Conservation (phyloP, 352 stramenopile genomes). For the Globisporangium nunn region DNA sequence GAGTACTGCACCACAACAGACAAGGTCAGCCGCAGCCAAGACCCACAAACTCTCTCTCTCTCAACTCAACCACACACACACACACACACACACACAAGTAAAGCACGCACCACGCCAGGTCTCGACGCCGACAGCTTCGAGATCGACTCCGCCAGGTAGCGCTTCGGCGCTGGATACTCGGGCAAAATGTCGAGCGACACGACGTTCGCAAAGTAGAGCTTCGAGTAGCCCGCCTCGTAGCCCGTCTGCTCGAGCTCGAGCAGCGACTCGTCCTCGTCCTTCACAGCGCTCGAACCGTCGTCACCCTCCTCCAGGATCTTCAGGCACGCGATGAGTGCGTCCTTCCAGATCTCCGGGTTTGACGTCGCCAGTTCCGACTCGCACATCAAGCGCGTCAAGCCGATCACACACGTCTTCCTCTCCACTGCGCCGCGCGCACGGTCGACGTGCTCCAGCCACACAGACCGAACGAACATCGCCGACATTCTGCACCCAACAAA, state of each 20-base stretch:
- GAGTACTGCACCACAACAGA: conserved; percentile 35
- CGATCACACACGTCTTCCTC: conserved; percentile 64
- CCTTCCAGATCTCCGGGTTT: conserved; percentile 46
- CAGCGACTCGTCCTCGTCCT: conserved; percentile 79
- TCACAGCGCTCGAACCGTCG: conserved; percentile 38
- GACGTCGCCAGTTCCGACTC: conserved; percentile 59
- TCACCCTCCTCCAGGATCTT: conserved; percentile 63
- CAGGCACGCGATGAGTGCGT: conserved; percentile 35
- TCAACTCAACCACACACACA: neutral
- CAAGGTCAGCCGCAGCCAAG: neutral
- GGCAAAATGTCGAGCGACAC: conserved; percentile 81
- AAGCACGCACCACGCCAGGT: conserved; percentile 52
- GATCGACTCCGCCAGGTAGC: conserved; percentile 61
- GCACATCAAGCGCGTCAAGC: conserved; percentile 63
- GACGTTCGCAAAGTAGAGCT: conserved; percentile 89
- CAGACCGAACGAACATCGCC: conserved; percentile 85
- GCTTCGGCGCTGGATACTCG: conserved; percentile 54
- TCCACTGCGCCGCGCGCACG: conserved; percentile 56
- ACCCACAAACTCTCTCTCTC: neutral
- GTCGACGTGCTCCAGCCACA: conserved; percentile 84
- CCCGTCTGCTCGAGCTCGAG: conserved; percentile 75
- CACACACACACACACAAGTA: neutral
- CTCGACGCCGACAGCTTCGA: conserved; percentile 57
- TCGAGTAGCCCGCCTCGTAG: conserved; percentile 93
- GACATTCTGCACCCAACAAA: conserved; percentile 62